These are phyloP conservation scores for Uronychia binucleata DNA, from an alignment of 73 alveolate species.

Conservation along the genomic window DNA sequence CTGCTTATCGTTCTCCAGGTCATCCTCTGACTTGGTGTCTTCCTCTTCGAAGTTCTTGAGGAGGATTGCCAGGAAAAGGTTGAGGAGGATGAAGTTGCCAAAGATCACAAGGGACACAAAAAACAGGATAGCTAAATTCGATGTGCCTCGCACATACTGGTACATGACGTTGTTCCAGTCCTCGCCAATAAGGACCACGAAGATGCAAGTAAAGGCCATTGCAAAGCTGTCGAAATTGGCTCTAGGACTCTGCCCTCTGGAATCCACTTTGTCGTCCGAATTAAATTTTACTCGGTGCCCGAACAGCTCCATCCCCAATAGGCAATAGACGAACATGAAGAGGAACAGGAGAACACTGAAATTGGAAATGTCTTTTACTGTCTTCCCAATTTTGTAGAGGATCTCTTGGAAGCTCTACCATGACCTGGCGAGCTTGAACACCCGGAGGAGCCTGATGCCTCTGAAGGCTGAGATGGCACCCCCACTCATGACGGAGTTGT, in stretches of 20 bases:
- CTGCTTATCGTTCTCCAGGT: too few species aligned
- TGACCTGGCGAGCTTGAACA: slow-evolving; percentile 12
- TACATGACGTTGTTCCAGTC: neutral
- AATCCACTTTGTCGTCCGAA: slow-evolving; percentile 7
- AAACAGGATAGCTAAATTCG: neutral
- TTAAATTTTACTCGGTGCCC: slow-evolving; percentile 10
- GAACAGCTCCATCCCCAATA: slow-evolving; percentile 23
- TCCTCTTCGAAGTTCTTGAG: neutral
- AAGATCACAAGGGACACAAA: neutral
- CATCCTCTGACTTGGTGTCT: too few species aligned
- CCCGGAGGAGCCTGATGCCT: slow-evolving; percentile 14
- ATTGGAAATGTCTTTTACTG: slow-evolving; percentile 4
- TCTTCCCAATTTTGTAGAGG: slow-evolving; percentile 11
- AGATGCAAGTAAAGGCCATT: neutral
- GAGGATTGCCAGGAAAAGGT: neutral
- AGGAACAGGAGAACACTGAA: neutral
- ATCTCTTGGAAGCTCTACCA: slow-evolving; percentile 17
- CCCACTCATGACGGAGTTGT: too few species aligned
- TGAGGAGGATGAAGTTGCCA: neutral
- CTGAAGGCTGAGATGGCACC: slow-evolving; percentile 10
- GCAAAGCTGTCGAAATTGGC: slow-evolving; percentile 56
- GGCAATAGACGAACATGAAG: slow-evolving; percentile 2
- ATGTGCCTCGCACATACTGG: neutral
- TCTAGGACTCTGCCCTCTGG: slow-evolving; percentile 49
- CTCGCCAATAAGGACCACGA: neutral